These are phyloP conservation scores for Backusella australiensis DNA, from an alignment of 192 early-diverging fungal species.

Conservation along the genomic window DNA sequence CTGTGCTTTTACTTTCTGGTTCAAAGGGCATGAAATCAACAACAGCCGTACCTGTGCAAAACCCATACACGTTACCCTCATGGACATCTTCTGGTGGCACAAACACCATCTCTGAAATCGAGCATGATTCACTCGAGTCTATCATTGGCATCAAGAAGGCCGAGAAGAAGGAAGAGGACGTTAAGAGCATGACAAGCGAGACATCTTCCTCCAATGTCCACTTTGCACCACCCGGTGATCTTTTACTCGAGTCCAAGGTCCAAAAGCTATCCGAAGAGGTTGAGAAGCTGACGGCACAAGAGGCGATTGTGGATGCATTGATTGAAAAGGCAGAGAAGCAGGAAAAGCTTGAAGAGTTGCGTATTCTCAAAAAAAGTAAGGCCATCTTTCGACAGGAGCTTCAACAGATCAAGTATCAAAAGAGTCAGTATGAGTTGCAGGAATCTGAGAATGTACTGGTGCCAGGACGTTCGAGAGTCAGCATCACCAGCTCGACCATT, in stretches of 20 bases:
- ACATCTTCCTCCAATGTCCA: constrained; percentile 44
- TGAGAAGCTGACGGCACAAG: constrained; percentile 58
- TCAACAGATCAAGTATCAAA: constrained; percentile 58
- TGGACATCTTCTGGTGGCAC: constrained; percentile 27
- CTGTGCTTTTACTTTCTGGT: constrained; percentile 14
- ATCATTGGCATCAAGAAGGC: background rate
- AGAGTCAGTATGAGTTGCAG: constrained; percentile 56
- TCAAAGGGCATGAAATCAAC: constrained; percentile 19
- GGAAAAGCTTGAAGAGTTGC: constrained; percentile 50
- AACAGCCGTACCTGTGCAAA: constrained; percentile 25
- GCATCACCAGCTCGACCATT: constrained; percentile 49
- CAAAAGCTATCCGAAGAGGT: constrained; percentile 49
- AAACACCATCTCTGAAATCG: constrained; percentile 22
- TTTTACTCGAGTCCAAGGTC: constrained; percentile 59
- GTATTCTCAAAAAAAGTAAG: constrained; percentile 62
- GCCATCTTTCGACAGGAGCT: constrained; percentile 54
- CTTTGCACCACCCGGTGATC: constrained; percentile 65
- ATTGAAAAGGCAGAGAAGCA: constrained; percentile 55
- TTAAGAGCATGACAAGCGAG: background rate
- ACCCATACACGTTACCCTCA: constrained; percentile 16
- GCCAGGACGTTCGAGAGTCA: constrained; percentile 49
- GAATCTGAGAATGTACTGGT: constrained; percentile 60
- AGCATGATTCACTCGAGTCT: constrained; percentile 19
- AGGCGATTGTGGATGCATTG: constrained; percentile 64
- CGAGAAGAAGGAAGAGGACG: background rate